Evolutionary conservation across 371 early-diverging fungal species (phyloP).

Genomic region (Entomophthora muscae): DNA sequence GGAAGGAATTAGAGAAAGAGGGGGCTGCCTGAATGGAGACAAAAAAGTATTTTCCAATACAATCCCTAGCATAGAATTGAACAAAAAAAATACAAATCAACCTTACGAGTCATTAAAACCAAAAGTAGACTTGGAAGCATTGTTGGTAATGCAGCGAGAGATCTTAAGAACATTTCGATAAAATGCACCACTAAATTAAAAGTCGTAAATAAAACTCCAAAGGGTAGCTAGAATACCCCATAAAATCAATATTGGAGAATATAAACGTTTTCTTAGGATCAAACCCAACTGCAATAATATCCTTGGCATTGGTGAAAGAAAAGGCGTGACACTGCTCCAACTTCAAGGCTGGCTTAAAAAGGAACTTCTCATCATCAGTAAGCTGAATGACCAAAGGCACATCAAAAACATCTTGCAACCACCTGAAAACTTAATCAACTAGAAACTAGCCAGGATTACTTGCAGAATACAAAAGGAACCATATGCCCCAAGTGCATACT

Average conservation of each 20-base stretch:
- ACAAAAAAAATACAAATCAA: background rate
- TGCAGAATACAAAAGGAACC: slow-evolving; percentile 97
- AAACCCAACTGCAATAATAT: slow-evolving; percentile 98
- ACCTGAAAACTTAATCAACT: slow-evolving; percentile 22
- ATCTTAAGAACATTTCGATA: slow-evolving; percentile 85
- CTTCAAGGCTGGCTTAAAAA: slow-evolving; percentile 86
- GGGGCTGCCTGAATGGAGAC: slow-evolving; percentile 89
- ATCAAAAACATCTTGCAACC: slow-evolving; percentile 95
- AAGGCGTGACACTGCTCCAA: slow-evolving; percentile 72
- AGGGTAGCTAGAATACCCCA: slow-evolving; percentile 43
- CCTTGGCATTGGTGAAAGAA: slow-evolving; percentile 80
- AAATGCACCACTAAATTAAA: slow-evolving; percentile 45
- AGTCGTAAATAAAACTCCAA: background rate
- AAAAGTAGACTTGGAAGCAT: slow-evolving; percentile 73
- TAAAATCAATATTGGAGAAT: slow-evolving; percentile 86
- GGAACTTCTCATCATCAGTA: slow-evolving; percentile 99
- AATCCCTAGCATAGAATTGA: slow-evolving; percentile 31
- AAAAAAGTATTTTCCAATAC: slow-evolving; percentile 84
- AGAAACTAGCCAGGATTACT: slow-evolving; percentile 28
- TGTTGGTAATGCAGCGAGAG: slow-evolving; percentile 68
- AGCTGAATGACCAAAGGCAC: slow-evolving; percentile 96
- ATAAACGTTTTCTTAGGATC: slow-evolving; percentile 97
- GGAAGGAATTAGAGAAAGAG: slow-evolving; percentile 88
- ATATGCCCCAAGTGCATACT: slow-evolving; percentile 99
- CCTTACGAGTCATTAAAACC: slow-evolving; percentile 66